Percentiles rank a stretch among this genome's conserved stretches.
These are phyloP conservation scores for Nissolia schottii DNA, from an alignment of 306 rosid species.

Conservation along the genomic window DNA sequence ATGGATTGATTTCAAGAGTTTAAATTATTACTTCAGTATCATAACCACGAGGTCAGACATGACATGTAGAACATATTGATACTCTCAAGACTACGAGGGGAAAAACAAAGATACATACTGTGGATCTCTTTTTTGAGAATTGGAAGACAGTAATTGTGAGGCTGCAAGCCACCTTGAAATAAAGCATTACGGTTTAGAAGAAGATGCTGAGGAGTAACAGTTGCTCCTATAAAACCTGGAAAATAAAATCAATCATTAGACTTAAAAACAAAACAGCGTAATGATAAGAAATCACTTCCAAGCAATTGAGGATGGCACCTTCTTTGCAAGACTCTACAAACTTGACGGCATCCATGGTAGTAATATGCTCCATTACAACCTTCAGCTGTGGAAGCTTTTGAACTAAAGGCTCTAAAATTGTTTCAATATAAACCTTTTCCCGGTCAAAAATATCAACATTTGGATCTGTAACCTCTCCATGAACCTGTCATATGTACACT, in stretches of 20 bases:
- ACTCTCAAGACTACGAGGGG: neutral
- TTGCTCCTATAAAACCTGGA: slow-evolving; percentile 68
- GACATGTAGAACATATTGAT: neutral
- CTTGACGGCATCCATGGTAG: slow-evolving; percentile 76
- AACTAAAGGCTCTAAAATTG: slow-evolving; percentile 62
- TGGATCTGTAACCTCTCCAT: slow-evolving; percentile 83
- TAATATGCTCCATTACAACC: slow-evolving; percentile 94
- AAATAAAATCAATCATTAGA: slow-evolving; percentile 15
- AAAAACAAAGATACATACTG: slow-evolving; percentile 42
- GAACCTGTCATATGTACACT: slow-evolving; percentile 56
- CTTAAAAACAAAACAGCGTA: neutral
- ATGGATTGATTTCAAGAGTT: neutral
- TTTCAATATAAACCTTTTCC: slow-evolving; percentile 84
- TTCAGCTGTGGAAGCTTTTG: slow-evolving; percentile 77
- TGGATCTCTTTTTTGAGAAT: slow-evolving; percentile 81
- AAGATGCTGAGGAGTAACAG: slow-evolving; percentile 94
- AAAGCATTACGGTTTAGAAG: slow-evolving; percentile 75
- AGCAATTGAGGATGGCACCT: slow-evolving; percentile 41
- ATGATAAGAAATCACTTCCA: neutral
- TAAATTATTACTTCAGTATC: neutral
- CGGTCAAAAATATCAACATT: slow-evolving; percentile 77
- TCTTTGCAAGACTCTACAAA: slow-evolving; percentile 72
- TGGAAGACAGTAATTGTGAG: slow-evolving; percentile 86
- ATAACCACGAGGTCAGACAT: neutral
- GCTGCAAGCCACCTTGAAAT: slow-evolving; percentile 93